Evolutionary conservation across 192 early-diverging fungal genomes (phyloP), one percentile per base, ranked within the genome.

Genomic region (Jimgerdemannia flammicorona): DNA sequence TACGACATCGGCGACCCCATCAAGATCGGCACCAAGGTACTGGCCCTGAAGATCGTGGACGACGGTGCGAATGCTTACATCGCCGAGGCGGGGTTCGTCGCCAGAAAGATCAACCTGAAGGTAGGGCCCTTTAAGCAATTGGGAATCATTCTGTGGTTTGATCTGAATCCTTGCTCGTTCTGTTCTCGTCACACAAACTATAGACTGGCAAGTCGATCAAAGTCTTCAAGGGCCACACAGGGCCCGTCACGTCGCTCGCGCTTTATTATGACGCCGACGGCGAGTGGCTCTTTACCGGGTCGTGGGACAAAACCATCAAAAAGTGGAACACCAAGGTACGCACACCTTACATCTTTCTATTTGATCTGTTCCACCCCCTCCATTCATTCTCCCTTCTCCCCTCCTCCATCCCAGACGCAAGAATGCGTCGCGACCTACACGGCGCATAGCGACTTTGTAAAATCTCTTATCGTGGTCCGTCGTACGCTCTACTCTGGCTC

Each of bases 391-490:
- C 64, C 67, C 3, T 2, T 67, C 41, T 29, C 8, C 44, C 43
- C 40, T 64, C 65, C 29, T 6, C 7, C 44, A 44, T 74, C 39
- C 3, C 20, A 89, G 79, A 91, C 93, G 10, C 83, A 87, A 66
- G 83, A 88, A 54, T 87, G 85, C 65, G 76, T 98, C 40, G 80
- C 84, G 0, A 94, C 91, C 3, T 88, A 92, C 67, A 75, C 73
- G 19, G 92, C 90, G 1, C 97, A 99, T 79, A 79, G 89, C 3
- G 97, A 99, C 81, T 98, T 99, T 83, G 89, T 99, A 66, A 99
- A 99, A 75, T 87, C 84, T 39, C 72, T 99, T 10, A 72, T 79
- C 70, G 77, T 75, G 39, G 74, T 77, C 59, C 83, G 69, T 70
- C 80, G 68, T 10, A 74, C 81, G 4, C 76, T 92, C 7, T 93